Evolutionary conservation across 148 eudicot genomes (phyloP).

Genomic region (Heliamphora exappendiculata): DNA sequence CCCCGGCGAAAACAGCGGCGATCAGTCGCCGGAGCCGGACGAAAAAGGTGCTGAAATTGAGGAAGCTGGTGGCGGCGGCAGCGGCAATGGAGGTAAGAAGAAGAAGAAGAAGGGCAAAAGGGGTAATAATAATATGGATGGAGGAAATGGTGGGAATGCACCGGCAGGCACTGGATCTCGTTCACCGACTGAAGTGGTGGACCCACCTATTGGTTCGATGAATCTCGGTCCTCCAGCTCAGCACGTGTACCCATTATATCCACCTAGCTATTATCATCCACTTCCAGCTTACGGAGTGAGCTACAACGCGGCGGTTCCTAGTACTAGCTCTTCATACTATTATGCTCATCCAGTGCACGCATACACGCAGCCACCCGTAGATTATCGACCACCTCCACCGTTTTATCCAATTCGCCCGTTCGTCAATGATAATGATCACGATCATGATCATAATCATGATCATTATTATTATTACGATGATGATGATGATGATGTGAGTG

Average conservation of each 20-base stretch:
- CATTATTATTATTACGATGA: no score
- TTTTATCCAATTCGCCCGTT: constrained; percentile 8
- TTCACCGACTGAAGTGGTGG: background rate
- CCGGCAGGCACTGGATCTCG: constrained; percentile 12
- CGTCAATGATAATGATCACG: background rate
- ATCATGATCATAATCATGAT: no score
- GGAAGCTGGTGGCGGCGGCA: constrained; percentile 8
- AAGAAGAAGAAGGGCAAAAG: constrained; percentile 31
- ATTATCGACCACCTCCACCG: constrained; percentile 18
- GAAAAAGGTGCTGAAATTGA: constrained; percentile 5
- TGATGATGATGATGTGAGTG: constrained; percentile 24
- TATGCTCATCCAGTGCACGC: constrained; percentile 21
- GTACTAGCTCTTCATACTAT: constrained; percentile 16
- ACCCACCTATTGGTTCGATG: constrained; percentile 10
- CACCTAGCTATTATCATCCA: constrained; percentile 20
- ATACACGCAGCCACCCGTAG: constrained; percentile 9
- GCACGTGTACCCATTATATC: constrained; percentile 16
- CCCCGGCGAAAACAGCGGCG: background rate
- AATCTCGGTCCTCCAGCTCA: constrained; percentile 21
- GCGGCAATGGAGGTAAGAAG: constrained; percentile 25
- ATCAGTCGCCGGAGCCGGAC: background rate
- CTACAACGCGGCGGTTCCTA: constrained; percentile 30
- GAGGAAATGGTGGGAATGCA: constrained; percentile 12
- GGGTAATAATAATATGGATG: constrained; percentile 5
- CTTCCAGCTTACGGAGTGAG: constrained; percentile 35